Evolutionary conservation across 2,329 filamentous ascomycete genomes (phyloP).

Genomic region (Trichophyton verrucosum): DNA sequence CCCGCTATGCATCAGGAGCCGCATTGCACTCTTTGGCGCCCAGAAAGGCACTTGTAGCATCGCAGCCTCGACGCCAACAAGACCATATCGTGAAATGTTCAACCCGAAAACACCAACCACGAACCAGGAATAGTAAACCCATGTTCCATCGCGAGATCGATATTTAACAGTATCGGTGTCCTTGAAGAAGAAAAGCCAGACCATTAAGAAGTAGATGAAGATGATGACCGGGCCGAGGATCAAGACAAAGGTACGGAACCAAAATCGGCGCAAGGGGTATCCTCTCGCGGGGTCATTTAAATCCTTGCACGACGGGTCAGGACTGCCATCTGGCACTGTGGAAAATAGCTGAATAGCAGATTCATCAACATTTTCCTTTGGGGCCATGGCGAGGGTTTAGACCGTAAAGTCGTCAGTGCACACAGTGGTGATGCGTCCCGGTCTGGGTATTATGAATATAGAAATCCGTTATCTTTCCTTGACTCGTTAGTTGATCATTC

Average conservation of each 20-base stretch:
- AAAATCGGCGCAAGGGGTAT: neutral
- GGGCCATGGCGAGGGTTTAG: neutral
- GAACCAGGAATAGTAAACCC: constrained; percentile 13
- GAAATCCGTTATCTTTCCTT: neutral
- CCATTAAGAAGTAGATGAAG: neutral
- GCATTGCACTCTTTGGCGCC: constrained; percentile 8
- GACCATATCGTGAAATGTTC: no score
- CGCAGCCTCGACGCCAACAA: no score
- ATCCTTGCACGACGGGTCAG: neutral
- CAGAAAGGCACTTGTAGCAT: no score
- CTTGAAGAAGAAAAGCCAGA: neutral
- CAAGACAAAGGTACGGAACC: neutral
- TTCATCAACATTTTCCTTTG: neutral
- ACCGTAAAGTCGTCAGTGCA: neutral
- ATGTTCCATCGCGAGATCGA: constrained; percentile 1
- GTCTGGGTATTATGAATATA: neutral
- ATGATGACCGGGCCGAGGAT: neutral
- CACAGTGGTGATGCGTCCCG: neutral
- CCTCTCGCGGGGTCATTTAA: neutral
- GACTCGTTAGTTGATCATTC: neutral
- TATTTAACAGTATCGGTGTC: neutral
- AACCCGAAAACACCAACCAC: constrained; percentile 11
- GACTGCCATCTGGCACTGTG: neutral
- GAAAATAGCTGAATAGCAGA: neutral
- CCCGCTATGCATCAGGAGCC: constrained; percentile 9